These are phyloP conservation scores for Purpureocillium takamizusanense DNA, from an alignment of 2,329 filamentous ascomycete genomes.

Conservation along the genomic window DNA sequence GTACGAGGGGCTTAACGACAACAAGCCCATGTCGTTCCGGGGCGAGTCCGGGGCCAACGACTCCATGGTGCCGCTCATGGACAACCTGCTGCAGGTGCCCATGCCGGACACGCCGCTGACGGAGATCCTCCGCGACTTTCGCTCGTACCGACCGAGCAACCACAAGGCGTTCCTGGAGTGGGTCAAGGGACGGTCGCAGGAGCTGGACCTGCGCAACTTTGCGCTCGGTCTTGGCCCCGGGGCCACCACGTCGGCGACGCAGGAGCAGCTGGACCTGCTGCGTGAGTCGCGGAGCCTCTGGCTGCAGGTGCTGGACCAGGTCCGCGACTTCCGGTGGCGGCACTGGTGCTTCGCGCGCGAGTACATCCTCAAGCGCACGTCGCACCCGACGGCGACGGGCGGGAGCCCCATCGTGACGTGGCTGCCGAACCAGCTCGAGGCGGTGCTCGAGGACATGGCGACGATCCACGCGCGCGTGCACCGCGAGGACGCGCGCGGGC, in stretches of 20 bases:
- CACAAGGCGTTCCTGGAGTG: slow-evolving; percentile 77
- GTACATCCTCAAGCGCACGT: slow-evolving; percentile 73
- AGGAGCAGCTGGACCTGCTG: slow-evolving; percentile 31
- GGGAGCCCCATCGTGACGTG: slow-evolving; percentile 78
- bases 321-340: slow-evolving; percentile 73
- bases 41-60: slow-evolving; percentile 93
- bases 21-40: slow-evolving; percentile 68
- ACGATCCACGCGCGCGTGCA: slow-evolving; percentile 40
- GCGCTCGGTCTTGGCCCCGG: slow-evolving; percentile 31
- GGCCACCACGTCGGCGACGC: slow-evolving; percentile 7
- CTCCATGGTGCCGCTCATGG: slow-evolving; percentile 83
- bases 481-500: slow-evolving; percentile 26
- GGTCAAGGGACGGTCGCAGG: slow-evolving; percentile 43
- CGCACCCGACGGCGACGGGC: slow-evolving; percentile 69
- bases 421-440: slow-evolving; percentile 72
- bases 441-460: slow-evolving; percentile 64
- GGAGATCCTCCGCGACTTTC: slow-evolving; percentile 79
- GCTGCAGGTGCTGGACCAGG: slow-evolving; percentile 60
- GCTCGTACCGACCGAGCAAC: slow-evolving; percentile 79
- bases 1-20: slow-evolving; percentile 72
- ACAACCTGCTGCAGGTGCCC: slow-evolving; percentile 74
- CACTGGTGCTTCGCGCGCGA: slow-evolving; percentile 82
- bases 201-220: slow-evolving; percentile 48
- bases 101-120: slow-evolving; percentile 90
- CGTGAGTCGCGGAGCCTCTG: slow-evolving; percentile 50